Percentiles rank a stretch among this genome's conserved stretches.
phyloP scores from a whole-genome alignment of 73 alveolate species.

The Blepharisma stoltei region DNA sequence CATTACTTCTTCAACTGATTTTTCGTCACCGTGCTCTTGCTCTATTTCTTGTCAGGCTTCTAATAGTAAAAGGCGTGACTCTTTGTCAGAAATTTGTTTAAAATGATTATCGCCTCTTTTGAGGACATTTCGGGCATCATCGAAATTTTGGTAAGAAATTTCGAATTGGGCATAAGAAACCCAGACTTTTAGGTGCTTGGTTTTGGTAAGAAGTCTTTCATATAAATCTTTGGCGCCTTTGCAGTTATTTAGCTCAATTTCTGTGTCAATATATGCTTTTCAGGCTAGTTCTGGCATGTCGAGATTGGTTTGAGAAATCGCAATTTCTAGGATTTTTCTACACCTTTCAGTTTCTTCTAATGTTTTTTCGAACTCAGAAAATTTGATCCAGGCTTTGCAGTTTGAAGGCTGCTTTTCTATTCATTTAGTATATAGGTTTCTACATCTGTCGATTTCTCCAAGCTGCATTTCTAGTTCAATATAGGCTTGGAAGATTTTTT shows the following conservation, averaged over 20 bases:
- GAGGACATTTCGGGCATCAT: conserved; percentile 48
- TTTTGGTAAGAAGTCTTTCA: conserved; percentile 57
- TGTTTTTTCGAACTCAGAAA: conserved; percentile 83
- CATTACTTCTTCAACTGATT: conserved; percentile 46
- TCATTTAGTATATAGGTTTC: conserved; percentile 76
- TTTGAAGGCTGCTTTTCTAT: conserved; percentile 72
- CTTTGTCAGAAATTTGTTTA: conserved; percentile 69
- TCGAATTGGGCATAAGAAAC: conserved; percentile 77
- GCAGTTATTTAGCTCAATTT: conserved; percentile 53
- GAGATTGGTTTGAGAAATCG: conserved; percentile 47
- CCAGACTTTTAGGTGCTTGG: conserved; percentile 88
- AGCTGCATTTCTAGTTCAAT: conserved; percentile 81
- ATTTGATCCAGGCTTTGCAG: conserved; percentile 82
- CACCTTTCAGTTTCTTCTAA: conserved; percentile 86
- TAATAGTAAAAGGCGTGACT: conserved; percentile 72
- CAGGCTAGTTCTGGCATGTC: conserved; percentile 85
- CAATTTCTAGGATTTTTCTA: conserved; percentile 71
- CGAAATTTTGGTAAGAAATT: conserved; percentile 45
- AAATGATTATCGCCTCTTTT: conserved; percentile 58
- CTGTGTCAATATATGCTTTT: conserved; percentile 80
- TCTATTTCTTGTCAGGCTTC: conserved; percentile 79
- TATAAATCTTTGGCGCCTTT: conserved; percentile 68
- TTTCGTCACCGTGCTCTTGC: conserved; percentile 53
- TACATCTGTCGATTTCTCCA: conserved; percentile 86
- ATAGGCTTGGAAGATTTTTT: conserved; percentile 79